Base-by-base conservation (phyloP, 495 filamentous ascomycete genomes). In the Penicilliopsis zonata region DNA sequence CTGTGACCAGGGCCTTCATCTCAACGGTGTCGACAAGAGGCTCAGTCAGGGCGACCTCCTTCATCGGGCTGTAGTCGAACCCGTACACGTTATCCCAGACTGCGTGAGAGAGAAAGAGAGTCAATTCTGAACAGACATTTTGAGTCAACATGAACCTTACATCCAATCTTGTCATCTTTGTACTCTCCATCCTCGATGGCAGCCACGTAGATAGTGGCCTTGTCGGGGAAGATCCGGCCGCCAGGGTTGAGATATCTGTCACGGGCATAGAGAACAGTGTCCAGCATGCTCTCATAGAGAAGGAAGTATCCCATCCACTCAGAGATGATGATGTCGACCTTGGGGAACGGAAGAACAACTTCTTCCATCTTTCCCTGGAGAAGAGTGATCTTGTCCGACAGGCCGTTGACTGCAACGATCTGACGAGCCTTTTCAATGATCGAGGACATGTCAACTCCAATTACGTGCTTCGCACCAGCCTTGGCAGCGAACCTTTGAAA, bases 291-390 rank as follows among this genome's bases (percentile, higher is more conserved):
- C 70, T 99, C 90, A 61, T 96, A 99, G 26, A 96, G 74, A 28
- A 99, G 72, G 63, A 92, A 94, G 65, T 99, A 99, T 24, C 90
- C 90, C 90, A 99, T 99, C 90, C 90, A 99, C 63, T 99, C 90
- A 17, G 84, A 93, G 39, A 99, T 84, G 60, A 99, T 99, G 49
- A 99, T 88, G 56, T 99, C 90, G 43, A 99, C 92, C 49, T 93
- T 76, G 34, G 65, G 59, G 43, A 87, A 88, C 14, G 92, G 90
- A 16, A 99, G 76, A 13, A 63, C 46, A 22, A 94, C 86, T 44
- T 99, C 92, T 61, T 99, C 90, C 75, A 99, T 88, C 64, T 86
- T 86, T 28, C 92, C 90, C 57, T 90, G 82, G 30, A 99, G 63
- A 14, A 90, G 77, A 13, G 86, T 94, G 54, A 99, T 88, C 61